Conservation (phyloP, 768 basidiomycete genomes). For the Chiua virens region DNA sequence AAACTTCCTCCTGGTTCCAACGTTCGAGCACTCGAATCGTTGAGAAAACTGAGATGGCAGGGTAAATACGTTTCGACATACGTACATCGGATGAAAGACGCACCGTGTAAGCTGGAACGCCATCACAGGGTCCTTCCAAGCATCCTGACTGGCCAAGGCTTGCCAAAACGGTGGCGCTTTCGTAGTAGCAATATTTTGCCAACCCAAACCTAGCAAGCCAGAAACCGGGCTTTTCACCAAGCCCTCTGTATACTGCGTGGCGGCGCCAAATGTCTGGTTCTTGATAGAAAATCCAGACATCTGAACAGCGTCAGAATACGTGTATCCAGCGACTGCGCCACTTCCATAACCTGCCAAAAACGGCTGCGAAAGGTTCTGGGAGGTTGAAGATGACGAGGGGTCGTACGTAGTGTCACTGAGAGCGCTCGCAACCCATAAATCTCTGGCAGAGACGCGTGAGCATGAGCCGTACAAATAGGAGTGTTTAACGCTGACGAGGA, state of each 20-base stretch:
- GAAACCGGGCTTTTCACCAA: conserved; percentile 73
- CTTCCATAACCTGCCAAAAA: conserved; percentile 83
- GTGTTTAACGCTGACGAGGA: conserved; percentile 55
- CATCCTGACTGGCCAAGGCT: conserved; percentile 58
- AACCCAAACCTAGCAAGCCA: conserved; percentile 88
- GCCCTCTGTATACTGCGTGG: conserved; percentile 52
- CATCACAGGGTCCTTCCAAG: conserved; percentile 74
- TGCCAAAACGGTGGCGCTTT: conserved; percentile 83
- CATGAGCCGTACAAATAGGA: not conserved
- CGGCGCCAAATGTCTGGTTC: conserved; percentile 74
- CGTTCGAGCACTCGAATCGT: conserved; percentile 39
- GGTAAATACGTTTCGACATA: not conserved
- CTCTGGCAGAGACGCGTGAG: conserved; percentile 41
- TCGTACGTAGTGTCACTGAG: conserved; percentile 48
- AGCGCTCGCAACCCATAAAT: conserved; percentile 78
- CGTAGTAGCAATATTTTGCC: conserved; percentile 69
- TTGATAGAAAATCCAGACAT: conserved; percentile 87
- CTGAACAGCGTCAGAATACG: conserved; percentile 75
- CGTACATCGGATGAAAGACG: conserved; percentile 4
- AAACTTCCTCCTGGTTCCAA: conserved; percentile 75
- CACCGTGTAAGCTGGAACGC: conserved; percentile 82
- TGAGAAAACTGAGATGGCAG: conserved; percentile 48
- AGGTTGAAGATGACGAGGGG: conserved; percentile 57
- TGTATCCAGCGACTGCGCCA: conserved; percentile 68
- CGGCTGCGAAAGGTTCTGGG: conserved; percentile 47